These are phyloP conservation scores for Dactylellina haptotyla DNA, from an alignment of 2,329 filamentous ascomycete species.

Conservation along the genomic window DNA sequence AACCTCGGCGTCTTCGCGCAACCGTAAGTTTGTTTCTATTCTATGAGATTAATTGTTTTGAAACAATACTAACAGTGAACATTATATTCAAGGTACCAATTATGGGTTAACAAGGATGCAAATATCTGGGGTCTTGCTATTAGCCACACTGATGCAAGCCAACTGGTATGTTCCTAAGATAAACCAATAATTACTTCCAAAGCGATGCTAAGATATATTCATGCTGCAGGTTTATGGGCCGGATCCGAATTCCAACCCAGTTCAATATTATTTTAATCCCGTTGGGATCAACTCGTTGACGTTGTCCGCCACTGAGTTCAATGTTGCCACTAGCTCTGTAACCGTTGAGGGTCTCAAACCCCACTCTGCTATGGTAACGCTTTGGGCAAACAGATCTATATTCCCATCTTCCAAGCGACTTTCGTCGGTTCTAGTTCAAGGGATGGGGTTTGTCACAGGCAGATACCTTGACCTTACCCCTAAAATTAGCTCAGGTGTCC, in stretches of 20 bases:
- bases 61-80: not conserved
- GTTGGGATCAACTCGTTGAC: slow-evolving; percentile 82
- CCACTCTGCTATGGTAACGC: slow-evolving; percentile 73
- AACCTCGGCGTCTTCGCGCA: slow-evolving; percentile 41
- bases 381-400: slow-evolving; percentile 67
- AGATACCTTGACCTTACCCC: slow-evolving; percentile 77
- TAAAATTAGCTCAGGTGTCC: slow-evolving; percentile 76
- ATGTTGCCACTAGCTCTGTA: slow-evolving; percentile 67
- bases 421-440: slow-evolving; percentile 84
- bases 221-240: slow-evolving; percentile 67
- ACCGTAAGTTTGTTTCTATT: slow-evolving; percentile 76
- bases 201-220: not conserved
- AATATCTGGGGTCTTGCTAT: slow-evolving; percentile 81
- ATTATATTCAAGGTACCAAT: slow-evolving; percentile 79
- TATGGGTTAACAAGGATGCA: slow-evolving; percentile 74
- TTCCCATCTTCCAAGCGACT: slow-evolving; percentile 68
- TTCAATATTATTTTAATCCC: slow-evolving; percentile 80
- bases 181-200: not conserved
- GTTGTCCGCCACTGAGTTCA: slow-evolving; percentile 80
- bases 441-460: slow-evolving; percentile 86
- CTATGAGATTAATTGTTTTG: slow-evolving; percentile 71
- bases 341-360: slow-evolving; percentile 68
- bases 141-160: slow-evolving; percentile 75
- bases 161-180: slow-evolving; percentile 67
- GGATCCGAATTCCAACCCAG: slow-evolving; percentile 68